These are phyloP conservation scores for Rhodotorula glutinis DNA, from an alignment of 1,284 basidiomycete genomes.

Conservation along the genomic window DNA sequence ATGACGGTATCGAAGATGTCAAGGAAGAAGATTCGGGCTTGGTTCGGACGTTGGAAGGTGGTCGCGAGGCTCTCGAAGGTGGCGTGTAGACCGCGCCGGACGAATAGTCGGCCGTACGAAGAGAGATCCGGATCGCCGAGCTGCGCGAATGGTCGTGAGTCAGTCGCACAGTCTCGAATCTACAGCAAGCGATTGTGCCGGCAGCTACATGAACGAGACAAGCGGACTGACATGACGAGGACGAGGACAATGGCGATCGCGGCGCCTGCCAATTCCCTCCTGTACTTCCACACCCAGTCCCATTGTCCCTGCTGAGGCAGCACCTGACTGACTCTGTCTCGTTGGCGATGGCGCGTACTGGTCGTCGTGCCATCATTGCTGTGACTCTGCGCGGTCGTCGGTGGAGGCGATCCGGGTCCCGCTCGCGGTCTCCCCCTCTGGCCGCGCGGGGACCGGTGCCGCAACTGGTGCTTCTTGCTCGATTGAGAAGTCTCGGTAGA, in stretches of 20 bases:
- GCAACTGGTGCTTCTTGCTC: constrained; percentile 9
- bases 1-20: neutral
- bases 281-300: neutral
- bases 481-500: neutral
- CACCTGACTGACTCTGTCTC: neutral
- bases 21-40: neutral
- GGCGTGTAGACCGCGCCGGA: neutral
- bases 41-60: too few relatives aligned
- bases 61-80: neutral
- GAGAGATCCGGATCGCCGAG: constrained; percentile 26
- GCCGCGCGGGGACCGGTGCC: constrained; percentile 11
- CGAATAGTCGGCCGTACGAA: constrained; percentile 11
- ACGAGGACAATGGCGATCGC: neutral
- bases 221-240: constrained; percentile 23
- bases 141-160: neutral
- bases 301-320: neutral
- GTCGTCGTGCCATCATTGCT: neutral
- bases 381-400: neutral
- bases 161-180: neutral
- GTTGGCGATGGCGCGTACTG: neutral
- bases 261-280: neutral
- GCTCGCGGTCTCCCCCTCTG: constrained; percentile 6
- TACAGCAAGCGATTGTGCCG: too few relatives aligned
- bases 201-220: too few relatives aligned
- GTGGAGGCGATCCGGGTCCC: neutral